A percentile compares a stretch with the other conserved stretches of the same genome.
Evolutionary conservation across 106 monocot species (phyloP).

Genomic region (Platanthera zijinensis): DNA sequence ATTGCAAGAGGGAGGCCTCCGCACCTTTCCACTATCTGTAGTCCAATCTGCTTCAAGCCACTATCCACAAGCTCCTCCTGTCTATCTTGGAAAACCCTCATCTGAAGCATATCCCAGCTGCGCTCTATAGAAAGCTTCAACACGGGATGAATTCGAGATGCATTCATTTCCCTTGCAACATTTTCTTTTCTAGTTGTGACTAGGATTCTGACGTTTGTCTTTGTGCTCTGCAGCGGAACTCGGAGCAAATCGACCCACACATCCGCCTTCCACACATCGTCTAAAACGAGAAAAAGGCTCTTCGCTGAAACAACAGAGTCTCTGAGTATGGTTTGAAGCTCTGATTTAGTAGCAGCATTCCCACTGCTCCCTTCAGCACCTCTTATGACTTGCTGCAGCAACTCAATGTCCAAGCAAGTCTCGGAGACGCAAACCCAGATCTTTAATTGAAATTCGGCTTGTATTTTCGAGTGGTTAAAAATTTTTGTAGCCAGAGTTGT

Average conservation of each 20-base stretch:
- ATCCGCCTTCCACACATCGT: slow-evolving; percentile 29
- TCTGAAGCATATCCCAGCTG: background rate
- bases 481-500: slow-evolving; percentile 32
- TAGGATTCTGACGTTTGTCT: slow-evolving; percentile 13
- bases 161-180: slow-evolving; percentile 22
- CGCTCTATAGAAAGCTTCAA: background rate
- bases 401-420: slow-evolving; percentile 7
- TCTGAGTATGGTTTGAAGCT: slow-evolving; percentile 13
- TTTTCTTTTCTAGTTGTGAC: slow-evolving; percentile 32
- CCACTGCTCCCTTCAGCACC: background rate
- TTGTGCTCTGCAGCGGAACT: slow-evolving; percentile 10
- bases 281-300: slow-evolving; percentile 37
- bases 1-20: slow-evolving; percentile 40
- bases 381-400: slow-evolving; percentile 20
- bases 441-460: slow-evolving; percentile 11
- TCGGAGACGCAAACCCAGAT: slow-evolving; percentile 34
- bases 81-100: background rate
- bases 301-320: background rate
- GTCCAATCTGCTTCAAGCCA: slow-evolving; percentile 21
- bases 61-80: slow-evolving; percentile 3
- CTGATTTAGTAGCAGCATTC: background rate
- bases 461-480: slow-evolving; percentile 15
- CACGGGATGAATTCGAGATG: slow-evolving; percentile 14
- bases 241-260: slow-evolving; percentile 36
- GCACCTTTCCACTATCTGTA: slow-evolving; percentile 26